Conservation (phyloP, 73 alveolate genomes). For the Tetrahymena thermophila region DNA sequence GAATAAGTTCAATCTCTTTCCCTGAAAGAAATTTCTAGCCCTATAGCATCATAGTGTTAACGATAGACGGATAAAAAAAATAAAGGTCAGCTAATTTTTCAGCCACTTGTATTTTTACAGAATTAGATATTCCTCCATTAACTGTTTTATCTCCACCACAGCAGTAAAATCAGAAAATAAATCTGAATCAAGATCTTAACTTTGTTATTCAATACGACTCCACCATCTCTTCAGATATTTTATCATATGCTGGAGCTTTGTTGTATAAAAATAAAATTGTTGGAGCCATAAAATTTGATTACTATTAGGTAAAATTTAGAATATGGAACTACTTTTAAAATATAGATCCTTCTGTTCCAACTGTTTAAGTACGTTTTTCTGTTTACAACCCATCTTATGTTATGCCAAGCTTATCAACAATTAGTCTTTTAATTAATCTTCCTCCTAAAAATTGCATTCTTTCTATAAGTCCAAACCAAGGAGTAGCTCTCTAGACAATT, state of each 20-base stretch:
- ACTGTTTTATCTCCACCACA: background rate
- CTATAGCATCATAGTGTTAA: background rate
- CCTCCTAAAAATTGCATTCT: background rate
- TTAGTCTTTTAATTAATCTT: too few species aligned
- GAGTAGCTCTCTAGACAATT: background rate
- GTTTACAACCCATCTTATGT: background rate
- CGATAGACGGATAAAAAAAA: background rate
- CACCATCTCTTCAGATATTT: background rate
- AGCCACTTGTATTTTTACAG: background rate
- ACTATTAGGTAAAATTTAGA: background rate
- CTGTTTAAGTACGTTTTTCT: background rate
- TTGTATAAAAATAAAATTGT: background rate
- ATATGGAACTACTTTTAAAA: background rate
- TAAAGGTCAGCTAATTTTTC: background rate
- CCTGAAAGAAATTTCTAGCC: background rate
- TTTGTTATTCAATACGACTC: too few species aligned
- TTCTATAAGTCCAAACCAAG: background rate
- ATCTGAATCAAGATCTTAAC: background rate
- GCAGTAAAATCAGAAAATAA: background rate
- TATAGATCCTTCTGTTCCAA: background rate
- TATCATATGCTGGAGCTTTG: background rate
- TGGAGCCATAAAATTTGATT: background rate
- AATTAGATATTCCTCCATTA: background rate
- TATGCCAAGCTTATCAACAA: background rate
- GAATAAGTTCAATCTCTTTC: background rate